Base-by-base conservation (phyloP, 2,329 filamentous ascomycete species). In the Nothomitra cinnamomea region DNA sequence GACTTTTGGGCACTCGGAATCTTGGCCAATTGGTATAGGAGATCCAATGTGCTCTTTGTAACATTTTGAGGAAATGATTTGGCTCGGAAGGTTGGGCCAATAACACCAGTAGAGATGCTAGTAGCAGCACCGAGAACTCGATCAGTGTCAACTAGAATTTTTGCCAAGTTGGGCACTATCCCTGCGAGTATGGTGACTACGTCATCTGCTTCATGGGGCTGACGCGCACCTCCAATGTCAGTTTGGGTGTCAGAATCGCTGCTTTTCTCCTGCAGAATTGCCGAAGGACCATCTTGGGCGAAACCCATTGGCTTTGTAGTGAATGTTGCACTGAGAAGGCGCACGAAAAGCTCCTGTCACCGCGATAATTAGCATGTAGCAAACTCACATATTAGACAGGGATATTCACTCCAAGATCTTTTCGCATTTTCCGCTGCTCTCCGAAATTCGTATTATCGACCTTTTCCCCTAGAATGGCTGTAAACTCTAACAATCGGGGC, bases 401-500 rank as follows among this genome's bases (percentile, higher is more conserved):
- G 65, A 43, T 10, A 76, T 84, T 67, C 73, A 90, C 87, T 22
- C 86, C 86, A 17, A 96, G 72, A 56, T 96, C 90, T 64, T 85
- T 79, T 57, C 89, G 80, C 87, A 95, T 95, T 66, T 84, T 88
- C 52, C 82, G 78, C 68, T 95, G 87, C 69, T 96, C 90, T 35
- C 90, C 90, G 67, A 95, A 96, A 61, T 89, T 95, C 12, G 90
- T 98, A 61, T 98, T 95, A 65, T 95, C 89, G 51, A 96, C 85
- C 71, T 98, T 98, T 64, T 92, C 85, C 1, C 92, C 90, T 38
- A 98, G 71, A 40, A 94, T 85, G 1, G 86, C 85, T 0, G 87
- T 85, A 62, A 96, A 95, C 60, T 94, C 86, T 12, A 98, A 72
- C 45, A 98, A 71, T 52, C 83, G 81, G 5, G 92, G 86, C 40